Evolutionary conservation across 1,139 yeast genomes (phyloP), one percentile per base, ranked within the genome.

Genomic region (Suhomyces taliae): DNA sequence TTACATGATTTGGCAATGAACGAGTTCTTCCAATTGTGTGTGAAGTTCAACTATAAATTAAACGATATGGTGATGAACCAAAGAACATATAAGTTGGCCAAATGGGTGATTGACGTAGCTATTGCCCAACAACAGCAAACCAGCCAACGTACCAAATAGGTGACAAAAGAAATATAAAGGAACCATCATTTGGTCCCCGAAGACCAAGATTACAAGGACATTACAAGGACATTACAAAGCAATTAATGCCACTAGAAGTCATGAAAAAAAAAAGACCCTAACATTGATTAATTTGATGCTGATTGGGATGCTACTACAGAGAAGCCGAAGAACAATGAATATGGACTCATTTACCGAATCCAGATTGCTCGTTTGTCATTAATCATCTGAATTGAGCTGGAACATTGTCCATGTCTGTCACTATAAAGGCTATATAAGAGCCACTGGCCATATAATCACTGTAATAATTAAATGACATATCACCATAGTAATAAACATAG

Each of bases 61-160:
- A 83, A 83, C 59, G 90, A 85, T 56, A 76, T 85, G 53, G 75
- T 81, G 34, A 68, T 86, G 43, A 76, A 80, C 47, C 80, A 85
- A 7, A 79, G 81, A 47, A 86, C 85, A 10, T 82, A 81, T 55
- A 81, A 80, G 53, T 70, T 85, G 54, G 89, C 90, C 27, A 83
- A 83, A 58, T 81, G 88, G 83, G 86, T 85, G 19, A 75, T 84
- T 46, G 90, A 85, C 56, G 78, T 77, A 39, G 85, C 85, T n/a
- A 71, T 81, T 45, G 82, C 82, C 40, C 78, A 76, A 53, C 79
- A 75, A 55, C 70, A 67, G 46, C 49, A 46, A 37, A 37, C 34
- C 40, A 41, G 40, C 31, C 49, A 41, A 41, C 58, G 53, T 40
- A 48, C 44, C 33, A 42, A 48, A 27, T 46, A 44, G 27, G 24